phyloP scores from a whole-genome alignment of 257 asterid genomes.

The Fraxinus excelsior region DNA sequence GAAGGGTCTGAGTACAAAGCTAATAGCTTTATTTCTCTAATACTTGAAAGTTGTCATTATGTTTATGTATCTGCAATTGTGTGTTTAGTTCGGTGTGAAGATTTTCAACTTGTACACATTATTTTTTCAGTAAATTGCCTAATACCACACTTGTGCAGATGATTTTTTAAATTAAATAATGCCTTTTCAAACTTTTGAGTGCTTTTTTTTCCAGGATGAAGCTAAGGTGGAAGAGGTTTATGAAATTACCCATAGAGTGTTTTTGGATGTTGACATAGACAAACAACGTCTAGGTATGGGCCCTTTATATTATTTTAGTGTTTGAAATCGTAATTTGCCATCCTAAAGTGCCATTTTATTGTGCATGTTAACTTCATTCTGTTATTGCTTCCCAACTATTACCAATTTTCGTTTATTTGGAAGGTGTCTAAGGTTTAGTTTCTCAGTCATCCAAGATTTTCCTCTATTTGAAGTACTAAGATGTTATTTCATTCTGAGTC shows the following conservation, averaged over 20 bases:
- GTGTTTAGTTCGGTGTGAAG: slow-evolving; percentile 6
- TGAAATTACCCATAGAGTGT: slow-evolving; percentile 84
- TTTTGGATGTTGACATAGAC: slow-evolving; percentile 94
- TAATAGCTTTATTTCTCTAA: neutral
- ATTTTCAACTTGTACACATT: slow-evolving; percentile 8
- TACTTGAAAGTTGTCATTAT: neutral
- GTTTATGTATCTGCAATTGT: neutral
- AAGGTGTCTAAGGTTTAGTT: neutral
- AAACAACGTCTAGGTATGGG: slow-evolving; percentile 76
- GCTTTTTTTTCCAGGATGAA: slow-evolving; percentile 43
- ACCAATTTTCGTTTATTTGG: neutral
- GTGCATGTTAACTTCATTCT: slow-evolving; percentile 1
- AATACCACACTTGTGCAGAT: neutral
- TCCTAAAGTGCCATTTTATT: neutral
- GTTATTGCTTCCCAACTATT: neutral
- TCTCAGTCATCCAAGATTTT: neutral
- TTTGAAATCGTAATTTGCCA: neutral
- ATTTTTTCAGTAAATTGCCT: neutral
- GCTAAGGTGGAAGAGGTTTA: slow-evolving; percentile 61
- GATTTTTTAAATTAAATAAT: neutral
- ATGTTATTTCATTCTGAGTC: neutral
- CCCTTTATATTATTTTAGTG: neutral
- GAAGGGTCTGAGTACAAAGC: neutral
- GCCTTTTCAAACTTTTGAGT: neutral
- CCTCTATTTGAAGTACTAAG: neutral